Percentiles rank a stretch among this genome's conserved stretches.
These are phyloP conservation scores for Actinomucor elegans DNA, from an alignment of 371 early-diverging fungal species.

Conservation along the genomic window DNA sequence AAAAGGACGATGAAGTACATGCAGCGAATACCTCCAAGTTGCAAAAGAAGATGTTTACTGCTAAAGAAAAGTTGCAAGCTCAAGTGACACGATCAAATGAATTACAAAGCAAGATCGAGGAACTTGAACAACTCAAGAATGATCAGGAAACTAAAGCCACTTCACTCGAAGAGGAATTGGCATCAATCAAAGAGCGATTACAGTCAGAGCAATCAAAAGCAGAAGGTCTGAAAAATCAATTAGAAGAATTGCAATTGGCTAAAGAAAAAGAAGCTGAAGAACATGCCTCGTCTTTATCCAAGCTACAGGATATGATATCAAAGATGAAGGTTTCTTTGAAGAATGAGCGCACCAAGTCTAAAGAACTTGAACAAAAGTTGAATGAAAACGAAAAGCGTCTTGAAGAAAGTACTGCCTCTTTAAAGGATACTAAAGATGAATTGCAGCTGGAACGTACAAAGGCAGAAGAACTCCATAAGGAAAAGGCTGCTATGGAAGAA, in stretches of 20 bases:
- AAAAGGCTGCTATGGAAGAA: not conserved
- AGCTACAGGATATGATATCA: not conserved
- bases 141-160: not conserved
- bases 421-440: not conserved
- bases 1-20: not conserved
- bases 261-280: not conserved
- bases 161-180: not conserved
- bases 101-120: not conserved
- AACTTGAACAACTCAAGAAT: not conserved
- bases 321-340: not conserved
- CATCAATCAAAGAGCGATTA: not conserved
- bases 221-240: not conserved
- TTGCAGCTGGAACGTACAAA: not conserved
- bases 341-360: not conserved
- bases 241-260: not conserved
- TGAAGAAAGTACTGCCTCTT: not conserved
- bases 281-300: not conserved
- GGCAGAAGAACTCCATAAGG: not conserved
- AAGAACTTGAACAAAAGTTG: not conserved
- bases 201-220: not conserved
- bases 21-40: not conserved
- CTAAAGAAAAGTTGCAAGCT: not conserved
- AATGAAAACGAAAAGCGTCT: not conserved
- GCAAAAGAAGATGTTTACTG: slow-evolving; percentile 3
- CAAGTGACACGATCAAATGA: not conserved